Evolutionary conservation across 2,329 filamentous ascomycete genomes (phyloP), one percentile per base, ranked within the genome.

Genomic region (Penicillium sp.): DNA sequence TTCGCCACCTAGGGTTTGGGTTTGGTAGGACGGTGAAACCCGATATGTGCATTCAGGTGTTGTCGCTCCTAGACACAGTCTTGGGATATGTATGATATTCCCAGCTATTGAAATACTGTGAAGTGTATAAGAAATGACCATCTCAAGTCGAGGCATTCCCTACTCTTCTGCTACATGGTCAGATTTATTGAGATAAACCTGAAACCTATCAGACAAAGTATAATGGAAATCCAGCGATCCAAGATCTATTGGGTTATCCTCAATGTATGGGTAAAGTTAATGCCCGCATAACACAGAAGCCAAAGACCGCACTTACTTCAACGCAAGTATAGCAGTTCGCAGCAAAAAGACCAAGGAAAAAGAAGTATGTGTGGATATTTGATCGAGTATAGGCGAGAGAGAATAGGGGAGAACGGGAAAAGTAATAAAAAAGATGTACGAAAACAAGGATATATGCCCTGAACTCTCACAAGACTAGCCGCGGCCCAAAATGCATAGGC

Each of bases 401-500:
- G 45, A 57, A 44, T 42, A 46, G 45, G 35, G 27, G 21, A 58
- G 42, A 61, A 32, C 29, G 56, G 48, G 32, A 52, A 52, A 47
- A 56, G 56, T 40, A 45, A 52, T 46, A 60, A 41, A 47, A 54
- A 50, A 60, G 44, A 59, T 58, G 56, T 54, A 58, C 50, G 35
- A 49, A 49, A 55, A 39, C 38, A 56, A 54, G 58, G 49, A 61
- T 60, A 61, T 56, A 63, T 61, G 61, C 60, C 57, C 54, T 55
- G 54, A 56, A 57, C 51, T 59, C 55, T 59, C 58, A 61, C 57
- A 54, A 55, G 32, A 58, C 49, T 54, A 59, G 51, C 51, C 55
- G 57, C 46, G 59, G 58, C 56, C 54, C 46, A 57, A 56, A 56
- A 57, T 64, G 60, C 60, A 64, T 31, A 63, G 52, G 56, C 52